A percentile compares a stretch with the other conserved stretches of the same genome.
phyloP scores from a whole-genome alignment of 805 yeast genomes.

The Kregervanrija pseudodelftensis region DNA sequence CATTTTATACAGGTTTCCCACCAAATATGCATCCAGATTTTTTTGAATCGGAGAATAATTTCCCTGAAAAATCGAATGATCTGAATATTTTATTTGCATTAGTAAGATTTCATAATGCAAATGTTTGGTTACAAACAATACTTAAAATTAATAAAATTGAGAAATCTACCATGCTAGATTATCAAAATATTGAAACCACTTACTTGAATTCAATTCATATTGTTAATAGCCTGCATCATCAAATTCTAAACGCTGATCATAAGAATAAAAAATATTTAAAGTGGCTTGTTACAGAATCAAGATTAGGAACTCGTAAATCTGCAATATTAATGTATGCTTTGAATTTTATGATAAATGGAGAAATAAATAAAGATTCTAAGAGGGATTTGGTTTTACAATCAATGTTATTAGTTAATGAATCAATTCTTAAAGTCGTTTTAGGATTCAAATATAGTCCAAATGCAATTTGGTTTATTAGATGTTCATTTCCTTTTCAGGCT shows the following conservation, averaged over 20 bases:
- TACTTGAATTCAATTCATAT: conserved; percentile 7
- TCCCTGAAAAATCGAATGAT: conserved; percentile 9
- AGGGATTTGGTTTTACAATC: conserved; percentile 16
- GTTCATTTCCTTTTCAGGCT: conserved; percentile 20
- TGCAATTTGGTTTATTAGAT: conserved; percentile 17
- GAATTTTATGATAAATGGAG: conserved; percentile 6
- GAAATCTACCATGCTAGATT: conserved; percentile 4
- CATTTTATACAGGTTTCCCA: conserved; percentile 19
- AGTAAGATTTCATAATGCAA: conserved; percentile 14
- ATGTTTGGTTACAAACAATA: conserved; percentile 11
- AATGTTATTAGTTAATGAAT: conserved; percentile 18
- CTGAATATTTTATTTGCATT: conserved; percentile 9
- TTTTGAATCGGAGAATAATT: conserved; percentile 13
- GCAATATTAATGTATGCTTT: conserved; percentile 13
- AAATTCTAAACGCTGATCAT: too few species aligned
- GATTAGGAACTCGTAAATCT: conserved; percentile 16
- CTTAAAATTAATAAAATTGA: conserved; percentile 15
- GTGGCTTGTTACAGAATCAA: conserved; percentile 15
- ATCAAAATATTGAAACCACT: conserved; percentile 3
- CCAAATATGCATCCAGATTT: conserved; percentile 13
- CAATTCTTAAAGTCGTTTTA: conserved; percentile 13
- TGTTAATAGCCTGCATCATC: conserved; percentile 5
- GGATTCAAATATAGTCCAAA: conserved; percentile 9
- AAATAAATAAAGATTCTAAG: conserved; percentile 6
- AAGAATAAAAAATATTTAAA: conserved; percentile 6